Percentiles rank a stretch among this genome's conserved stretches.
phyloP scores from a whole-genome alignment of 352 stramenopile species.

The Phytophthora meadii region DNA sequence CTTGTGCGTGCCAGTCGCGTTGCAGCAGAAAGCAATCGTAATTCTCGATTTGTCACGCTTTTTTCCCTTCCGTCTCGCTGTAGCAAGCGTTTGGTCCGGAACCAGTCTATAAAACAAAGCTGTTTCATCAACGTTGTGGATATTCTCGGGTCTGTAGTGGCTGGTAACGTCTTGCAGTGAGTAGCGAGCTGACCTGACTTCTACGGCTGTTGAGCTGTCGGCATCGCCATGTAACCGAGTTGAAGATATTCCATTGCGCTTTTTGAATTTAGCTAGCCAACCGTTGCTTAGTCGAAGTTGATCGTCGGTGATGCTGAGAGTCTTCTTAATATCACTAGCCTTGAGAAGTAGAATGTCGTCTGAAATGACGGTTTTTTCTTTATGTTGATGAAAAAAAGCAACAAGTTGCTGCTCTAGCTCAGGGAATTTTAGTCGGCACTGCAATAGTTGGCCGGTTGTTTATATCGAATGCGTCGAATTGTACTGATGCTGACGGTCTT shows the following conservation, averaged over 20 bases:
- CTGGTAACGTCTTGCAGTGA: slow-evolving; percentile 4
- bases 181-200: slow-evolving; percentile 8
- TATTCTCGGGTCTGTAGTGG: slow-evolving; percentile 3
- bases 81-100: slow-evolving; percentile 11
- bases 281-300: slow-evolving; percentile 16
- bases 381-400: slow-evolving; percentile 1
- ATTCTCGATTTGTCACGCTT: slow-evolving; percentile 4
- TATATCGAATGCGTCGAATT: slow-evolving; percentile 6
- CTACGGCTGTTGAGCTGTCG: neutral
- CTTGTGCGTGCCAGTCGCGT: slow-evolving; percentile 7
- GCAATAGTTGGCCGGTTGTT: neutral
- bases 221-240: slow-evolving; percentile 2
- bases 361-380: slow-evolving; percentile 9
- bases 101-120: slow-evolving; percentile 15
- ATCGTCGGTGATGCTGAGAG: slow-evolving; percentile 7
- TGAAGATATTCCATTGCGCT: slow-evolving; percentile 10
- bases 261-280: slow-evolving; percentile 16
- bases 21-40: slow-evolving; percentile 11
- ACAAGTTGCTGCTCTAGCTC: slow-evolving; percentile 8
- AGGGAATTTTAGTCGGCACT: neutral
- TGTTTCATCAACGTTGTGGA: slow-evolving; percentile 10
- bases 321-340: slow-evolving; percentile 10
- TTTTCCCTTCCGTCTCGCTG: slow-evolving; percentile 1
- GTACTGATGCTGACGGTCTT: slow-evolving; percentile 13
- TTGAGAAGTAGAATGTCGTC: slow-evolving; percentile 10